Conservation (phyloP, 2,329 filamentous ascomycete genomes). For the Botrytis fragariae region DNA sequence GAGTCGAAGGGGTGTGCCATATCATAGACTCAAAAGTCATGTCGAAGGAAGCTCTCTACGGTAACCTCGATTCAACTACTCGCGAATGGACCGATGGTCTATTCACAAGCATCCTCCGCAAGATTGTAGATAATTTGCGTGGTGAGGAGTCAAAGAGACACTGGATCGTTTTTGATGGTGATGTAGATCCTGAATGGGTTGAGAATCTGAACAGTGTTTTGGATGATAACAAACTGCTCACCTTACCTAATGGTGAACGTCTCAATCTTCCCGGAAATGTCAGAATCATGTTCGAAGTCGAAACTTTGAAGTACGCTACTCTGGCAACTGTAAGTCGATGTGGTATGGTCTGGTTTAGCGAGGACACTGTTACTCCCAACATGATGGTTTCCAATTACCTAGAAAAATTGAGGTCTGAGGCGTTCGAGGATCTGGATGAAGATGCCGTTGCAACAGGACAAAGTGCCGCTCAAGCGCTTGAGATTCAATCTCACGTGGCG, state of each 20-base stretch:
- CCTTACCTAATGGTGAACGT: conserved; percentile 95
- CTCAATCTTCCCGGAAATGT: conserved; percentile 92
- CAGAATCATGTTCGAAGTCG: conserved; percentile 99
- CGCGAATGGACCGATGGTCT: conserved; percentile 98
- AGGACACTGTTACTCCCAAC: conserved; percentile 87
- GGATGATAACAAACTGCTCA: conserved; percentile 97
- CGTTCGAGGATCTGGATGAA: conserved; percentile 95
- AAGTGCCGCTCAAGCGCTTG: conserved; percentile 73
- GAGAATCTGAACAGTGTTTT: conserved; percentile 99
- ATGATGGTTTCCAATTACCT: conserved; percentile 96
- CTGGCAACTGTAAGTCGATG: conserved; percentile 98
- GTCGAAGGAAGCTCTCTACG: conserved; percentile 97
- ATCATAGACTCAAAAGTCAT: conserved; percentile 99
- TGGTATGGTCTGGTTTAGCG: conserved; percentile 99
- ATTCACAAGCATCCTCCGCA: conserved; percentile 95
- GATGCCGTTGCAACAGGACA: conserved; percentile 76
- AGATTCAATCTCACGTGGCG: conserved; percentile 75
- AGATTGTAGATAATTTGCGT: conserved; percentile 97
- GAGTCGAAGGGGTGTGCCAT: conserved; percentile 89
- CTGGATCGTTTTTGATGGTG: conserved; percentile 99
- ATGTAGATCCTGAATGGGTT: conserved; percentile 99
- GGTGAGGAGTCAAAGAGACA: conserved; percentile 95
- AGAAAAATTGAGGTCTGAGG: conserved; percentile 73
- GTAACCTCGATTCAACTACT: conserved; percentile 92
- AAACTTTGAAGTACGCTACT: conserved; percentile 95